phyloP scores from a whole-genome alignment of 805 yeast genomes.

The Diddensiella santjacobensis region DNA sequence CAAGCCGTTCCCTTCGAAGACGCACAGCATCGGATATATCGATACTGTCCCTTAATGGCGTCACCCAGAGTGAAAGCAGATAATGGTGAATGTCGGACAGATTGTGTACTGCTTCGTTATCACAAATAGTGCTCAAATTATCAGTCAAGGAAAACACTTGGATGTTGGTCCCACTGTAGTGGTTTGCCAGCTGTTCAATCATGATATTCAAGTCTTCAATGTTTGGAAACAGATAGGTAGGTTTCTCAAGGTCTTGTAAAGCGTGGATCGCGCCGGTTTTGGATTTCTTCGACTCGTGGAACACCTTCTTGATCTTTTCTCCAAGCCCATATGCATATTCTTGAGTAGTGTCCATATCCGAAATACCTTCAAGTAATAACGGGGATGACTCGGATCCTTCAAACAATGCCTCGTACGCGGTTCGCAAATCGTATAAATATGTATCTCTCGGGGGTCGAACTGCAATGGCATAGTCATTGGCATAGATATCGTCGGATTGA shows the following conservation, averaged over 20 bases:
- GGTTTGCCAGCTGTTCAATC: conserved; percentile 11
- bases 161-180: conserved; percentile 11
- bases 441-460: not conserved
- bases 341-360: conserved; percentile 1
- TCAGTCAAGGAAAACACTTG: conserved; percentile 7
- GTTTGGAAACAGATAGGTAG: conserved; percentile 5
- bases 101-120: conserved; percentile 6
- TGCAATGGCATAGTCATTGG: conserved; percentile 1
- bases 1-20: conserved; percentile 18
- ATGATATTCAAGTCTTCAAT: conserved; percentile 10
- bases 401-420: conserved; percentile 8
- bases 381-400: conserved; percentile 1
- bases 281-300: conserved; percentile 7
- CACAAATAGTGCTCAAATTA: conserved; percentile 12
- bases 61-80: conserved; percentile 24
- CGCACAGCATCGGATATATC: conserved; percentile 24
- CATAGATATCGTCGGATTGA: conserved; percentile 8
- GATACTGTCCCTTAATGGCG: conserved; percentile 18
- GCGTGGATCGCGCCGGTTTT: conserved; percentile 7
- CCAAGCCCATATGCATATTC: conserved; percentile 5
- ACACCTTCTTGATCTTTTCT: conserved; percentile 1
- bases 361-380: not conserved
- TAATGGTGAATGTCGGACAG: conserved; percentile 15
- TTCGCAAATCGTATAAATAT: conserved; percentile 11
- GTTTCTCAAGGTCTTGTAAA: conserved; percentile 1